Evolutionary conservation across 306 rosid genomes (phyloP).

Genomic region (Gastrolobium villosum): DNA sequence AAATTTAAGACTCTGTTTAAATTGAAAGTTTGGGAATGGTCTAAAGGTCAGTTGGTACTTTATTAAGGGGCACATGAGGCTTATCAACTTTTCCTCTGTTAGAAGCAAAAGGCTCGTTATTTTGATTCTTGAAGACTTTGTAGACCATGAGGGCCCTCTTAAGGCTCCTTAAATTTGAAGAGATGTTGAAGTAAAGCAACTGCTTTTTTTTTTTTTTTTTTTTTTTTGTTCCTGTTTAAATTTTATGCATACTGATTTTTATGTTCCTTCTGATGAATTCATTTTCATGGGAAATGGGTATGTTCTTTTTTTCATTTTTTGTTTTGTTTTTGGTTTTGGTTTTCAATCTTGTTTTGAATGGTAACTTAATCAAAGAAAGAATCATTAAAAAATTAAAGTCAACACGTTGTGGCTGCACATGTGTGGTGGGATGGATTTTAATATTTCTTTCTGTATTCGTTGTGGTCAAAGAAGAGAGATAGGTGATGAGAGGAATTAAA

Average conservation of each 20-base stretch:
- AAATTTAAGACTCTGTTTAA: neutral
- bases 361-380: conserved; percentile 43
- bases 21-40: conserved; percentile 10
- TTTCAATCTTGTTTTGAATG: conserved; percentile 37
- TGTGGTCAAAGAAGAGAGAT: conserved; percentile 48
- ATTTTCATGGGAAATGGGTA: conserved; percentile 5
- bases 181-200: conserved; percentile 5
- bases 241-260: conserved; percentile 31
- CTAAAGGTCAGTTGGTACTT: conserved; percentile 33
- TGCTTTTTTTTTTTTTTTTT: neutral
- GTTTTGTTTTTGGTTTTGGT: neutral
- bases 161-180: conserved; percentile 38
- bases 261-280: conserved; percentile 23
- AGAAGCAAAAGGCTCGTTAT: conserved; percentile 19
- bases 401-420: conserved; percentile 56
- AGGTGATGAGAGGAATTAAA: conserved; percentile 10
- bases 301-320: conserved; percentile 19
- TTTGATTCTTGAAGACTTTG: conserved; percentile 29
- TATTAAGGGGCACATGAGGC: neutral
- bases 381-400: conserved; percentile 59
- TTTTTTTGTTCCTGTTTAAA: neutral
- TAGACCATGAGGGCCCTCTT: conserved; percentile 35
- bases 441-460: conserved; percentile 29
- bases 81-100: conserved; percentile 34
- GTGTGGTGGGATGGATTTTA: conserved; percentile 46